phyloP scores from a whole-genome alignment of 2,329 filamentous ascomycete genomes.

The Ascochyta koolunga region DNA sequence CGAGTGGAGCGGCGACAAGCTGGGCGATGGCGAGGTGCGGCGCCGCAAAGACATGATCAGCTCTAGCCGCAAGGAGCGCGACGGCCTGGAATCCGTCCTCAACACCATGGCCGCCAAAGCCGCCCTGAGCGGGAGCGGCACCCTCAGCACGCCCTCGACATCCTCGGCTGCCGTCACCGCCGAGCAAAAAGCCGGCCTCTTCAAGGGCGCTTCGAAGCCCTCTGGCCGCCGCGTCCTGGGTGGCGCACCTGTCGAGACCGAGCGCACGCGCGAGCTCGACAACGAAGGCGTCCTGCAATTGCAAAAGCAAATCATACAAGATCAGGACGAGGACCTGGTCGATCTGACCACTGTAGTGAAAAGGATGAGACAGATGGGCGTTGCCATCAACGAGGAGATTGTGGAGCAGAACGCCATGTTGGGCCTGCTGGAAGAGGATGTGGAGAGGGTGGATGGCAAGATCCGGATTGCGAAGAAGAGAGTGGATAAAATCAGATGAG shows the following conservation, averaged over 20 bases:
- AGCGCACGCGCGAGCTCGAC: slow-evolving; percentile 76
- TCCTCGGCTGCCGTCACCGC: slow-evolving; percentile 42
- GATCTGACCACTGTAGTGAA: slow-evolving; percentile 71
- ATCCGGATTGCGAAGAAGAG: slow-evolving; percentile 74
- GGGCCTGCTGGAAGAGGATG: slow-evolving; percentile 68
- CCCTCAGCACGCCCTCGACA: slow-evolving; percentile 32
- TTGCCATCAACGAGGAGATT: slow-evolving; percentile 76
- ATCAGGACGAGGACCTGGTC: slow-evolving; percentile 76
- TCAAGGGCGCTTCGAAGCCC: slow-evolving; percentile 34
- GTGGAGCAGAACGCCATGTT: slow-evolving; percentile 70
- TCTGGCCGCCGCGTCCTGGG: slow-evolving; percentile 71
- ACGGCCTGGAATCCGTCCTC: slow-evolving; percentile 75
- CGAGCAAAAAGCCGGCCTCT: slow-evolving; percentile 46
- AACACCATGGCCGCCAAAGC: slow-evolving; percentile 64
- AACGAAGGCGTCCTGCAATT: slow-evolving; percentile 76
- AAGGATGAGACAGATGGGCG: slow-evolving; percentile 77
- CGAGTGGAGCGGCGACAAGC: slow-evolving; percentile 51
- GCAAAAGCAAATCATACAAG: slow-evolving; percentile 74
- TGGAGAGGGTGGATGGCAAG: slow-evolving; percentile 70
- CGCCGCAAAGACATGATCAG: slow-evolving; percentile 73
- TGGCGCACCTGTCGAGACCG: slow-evolving; percentile 74
- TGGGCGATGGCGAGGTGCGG: slow-evolving; percentile 78
- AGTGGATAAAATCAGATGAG: slow-evolving; percentile 64
- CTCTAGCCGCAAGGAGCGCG: slow-evolving; percentile 73
- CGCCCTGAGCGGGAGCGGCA: slow-evolving; percentile 48